These are phyloP conservation scores for Tolypocladium nubicola DNA, from an alignment of 2,329 filamentous ascomycete genomes.

Conservation along the genomic window DNA sequence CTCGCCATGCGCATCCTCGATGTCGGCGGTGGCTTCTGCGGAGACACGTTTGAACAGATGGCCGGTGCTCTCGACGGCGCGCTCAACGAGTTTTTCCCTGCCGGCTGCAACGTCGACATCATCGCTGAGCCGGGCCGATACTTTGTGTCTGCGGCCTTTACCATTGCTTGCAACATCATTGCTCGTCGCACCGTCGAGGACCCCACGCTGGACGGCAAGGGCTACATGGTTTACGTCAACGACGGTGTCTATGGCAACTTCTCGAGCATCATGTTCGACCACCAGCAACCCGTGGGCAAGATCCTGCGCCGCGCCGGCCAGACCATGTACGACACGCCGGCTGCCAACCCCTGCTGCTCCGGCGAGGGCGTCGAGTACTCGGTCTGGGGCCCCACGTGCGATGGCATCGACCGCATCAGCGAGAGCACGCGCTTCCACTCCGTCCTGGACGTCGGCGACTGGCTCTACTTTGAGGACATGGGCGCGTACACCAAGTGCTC, in stretches of 20 bases:
- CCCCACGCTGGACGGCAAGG: conserved; percentile 51
- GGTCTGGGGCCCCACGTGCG: conserved; percentile 96
- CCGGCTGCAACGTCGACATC: conserved; percentile 59
- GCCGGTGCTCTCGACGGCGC: conserved; percentile 68
- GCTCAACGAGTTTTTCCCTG: conserved; percentile 80
- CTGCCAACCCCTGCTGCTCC: conserved; percentile 34
- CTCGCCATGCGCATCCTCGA: conserved; percentile 81
- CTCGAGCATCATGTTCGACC: conserved; percentile 98
- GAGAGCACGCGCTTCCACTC: conserved; percentile 68
- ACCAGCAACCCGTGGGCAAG: conserved; percentile 81
- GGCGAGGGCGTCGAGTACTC: conserved; percentile 67
- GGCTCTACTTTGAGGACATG: conserved; percentile 99
- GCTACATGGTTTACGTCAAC: conserved; percentile 96
- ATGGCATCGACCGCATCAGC: conserved; percentile 92
- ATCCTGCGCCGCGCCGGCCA: conserved; percentile 56
- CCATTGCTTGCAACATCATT: conserved; percentile 90
- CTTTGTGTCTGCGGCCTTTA: conserved; percentile 90
- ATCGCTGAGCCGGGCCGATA: conserved; percentile 96
- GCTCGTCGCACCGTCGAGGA: conserved; percentile 82
- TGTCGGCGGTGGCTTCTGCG: conserved; percentile 86
- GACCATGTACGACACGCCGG: conserved; percentile 46
- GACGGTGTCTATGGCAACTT: conserved; percentile 98
- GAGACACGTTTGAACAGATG: conserved; percentile 87
- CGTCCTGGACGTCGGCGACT: conserved; percentile 83
- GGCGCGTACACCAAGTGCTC: conserved; percentile 98